Base-by-base conservation (phyloP, 495 filamentous ascomycete genomes). In the Apodospora peruviana region DNA sequence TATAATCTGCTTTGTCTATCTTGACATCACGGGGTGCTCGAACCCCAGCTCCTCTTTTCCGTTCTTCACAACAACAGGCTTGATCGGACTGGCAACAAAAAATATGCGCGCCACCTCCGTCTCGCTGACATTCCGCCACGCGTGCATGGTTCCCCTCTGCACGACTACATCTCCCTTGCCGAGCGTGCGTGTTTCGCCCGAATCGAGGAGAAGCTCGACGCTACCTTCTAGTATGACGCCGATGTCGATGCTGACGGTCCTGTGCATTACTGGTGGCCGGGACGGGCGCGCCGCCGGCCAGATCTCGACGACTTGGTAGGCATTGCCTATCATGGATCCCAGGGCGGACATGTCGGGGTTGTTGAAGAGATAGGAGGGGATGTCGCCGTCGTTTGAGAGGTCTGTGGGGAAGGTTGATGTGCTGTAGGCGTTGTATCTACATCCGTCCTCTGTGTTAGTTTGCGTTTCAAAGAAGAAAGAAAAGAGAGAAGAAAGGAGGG, bases 71-170 rank as follows among this genome's bases (percentile, higher is more conserved):
- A 39, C n/a, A 14, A 39, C 7, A 4, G 36, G 36, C 36, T n/a
- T 18, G 5, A 39, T 39, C 5, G 36, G 36, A 5, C 10, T 39
- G 11, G 17, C 5, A 5, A 39, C 36, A 16, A 39, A 5, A 16
- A 39, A 39, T 14, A 47, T 17, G 16, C 44, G 44, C 32, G 44
- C 44, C 44, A 27, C 24, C 2, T 47, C 44, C 18, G 44, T 47
- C 7, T n/a, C 8, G 19, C 44, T 47, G n/a, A 55, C 56, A 58
- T 87, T 88, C n/a, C 67, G 69, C 81, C 79, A 87, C 4, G 67
- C 72, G 68, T 88, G 84, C 42, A 68, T 79, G 8, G 79, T 82
- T 4, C 62, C 81, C 22, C 82, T 62, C 62, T 85, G 79, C 32
- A 84, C 67, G 8, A 60, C 58, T 2, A 77, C 57, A 60, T 82